Base-by-base conservation (phyloP, 495 filamentous ascomycete species). In the Podospora fimiseda region DNA sequence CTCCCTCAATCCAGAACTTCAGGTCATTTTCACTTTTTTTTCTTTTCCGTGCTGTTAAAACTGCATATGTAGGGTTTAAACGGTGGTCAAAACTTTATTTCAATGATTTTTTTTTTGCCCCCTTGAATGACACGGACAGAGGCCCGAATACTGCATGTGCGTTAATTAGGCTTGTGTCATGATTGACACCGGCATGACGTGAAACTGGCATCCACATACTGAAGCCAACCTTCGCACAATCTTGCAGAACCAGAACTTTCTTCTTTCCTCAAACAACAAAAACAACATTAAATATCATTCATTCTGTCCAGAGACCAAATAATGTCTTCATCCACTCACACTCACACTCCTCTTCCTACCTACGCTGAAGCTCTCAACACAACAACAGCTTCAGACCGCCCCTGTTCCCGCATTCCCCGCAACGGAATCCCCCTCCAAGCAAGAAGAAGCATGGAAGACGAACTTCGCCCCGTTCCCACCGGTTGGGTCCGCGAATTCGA, bases 401-500 rank as follows among this genome's bases (percentile, higher is more conserved):
- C 13, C 16, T 55, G 5, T 43, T 46, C 11, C 50, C 52, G 16
- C 39, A 15, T 2, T 23, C 30, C 47, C 1, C 60, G 52, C 43
- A 61, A 60, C 22, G 57, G 57, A 18, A 67, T 67, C 57, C 64
- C 62, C 2, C 51, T 56, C 1, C 55, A 39, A 6, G 58, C 64
- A 3, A 60, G 62, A 9, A 60, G 60, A 20, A 61, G 57, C 56
- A 65, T 67, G 60, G 64, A 67, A 53, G 64, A 67, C 56, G 62
- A 67, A 39, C 60, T 67, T 9, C 60, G 64, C 1, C 53, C 64
- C 0, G 43, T 65, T 0, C 64, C 64, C 1, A 2, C 14, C 2
- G 60, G 64, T 6, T 67, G 64, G 64, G 59, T 63, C 9, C 62
- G 64, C 36, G 44, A 56, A 24, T 67, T 56, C 52, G 62, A 67